Base-by-base conservation (phyloP, 2,329 filamentous ascomycete genomes). In the Colletotrichum plurivorum region DNA sequence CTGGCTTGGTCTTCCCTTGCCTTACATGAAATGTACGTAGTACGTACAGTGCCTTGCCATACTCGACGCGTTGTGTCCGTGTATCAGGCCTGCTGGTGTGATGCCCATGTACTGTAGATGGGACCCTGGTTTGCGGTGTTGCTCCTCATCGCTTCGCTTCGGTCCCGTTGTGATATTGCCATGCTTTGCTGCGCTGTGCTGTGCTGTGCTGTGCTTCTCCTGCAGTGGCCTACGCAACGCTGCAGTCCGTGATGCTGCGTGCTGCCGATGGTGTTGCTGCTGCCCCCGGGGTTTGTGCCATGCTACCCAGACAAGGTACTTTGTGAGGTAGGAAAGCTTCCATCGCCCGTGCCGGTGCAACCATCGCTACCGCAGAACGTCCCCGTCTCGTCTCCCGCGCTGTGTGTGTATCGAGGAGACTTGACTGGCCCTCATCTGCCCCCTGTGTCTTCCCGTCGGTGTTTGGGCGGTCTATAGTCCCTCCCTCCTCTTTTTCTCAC, bases 11-110 rank as follows among this genome's bases (percentile, higher is more conserved):
- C 31, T 6, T 62, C 49, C 31, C 52, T 39, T 65, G 48, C 61
- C 48, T 69, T 60, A 59, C 61, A 60, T 65, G 49, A 54, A 15
- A 20, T 56, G 41, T 58, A 69, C 55, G 66, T 65, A 65, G 41
- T 58, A 69, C 55, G 66, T 65, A 65, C 54, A 48, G 43, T 59
- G 16, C 57, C 46, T 25, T 51, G 27, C 45, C 15, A 55, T 43
- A 55, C 53, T 22, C 39, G n/a, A 55, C 20, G 31, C 27, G 13
- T 27, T 20, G 16, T 31, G 31, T 12, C 25, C 46, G 16, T 49
- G 46, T n/a, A 36, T 36, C 31, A 36, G 31, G 31, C 46, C 20
- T 18, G 20, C 46, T 49, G 20, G 6, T 27, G 52, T 39, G 27
- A 27, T 39, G 52, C 31, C 31, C 31, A 36, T 36, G 31, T 36